Conservation (phyloP, 768 basidiomycete genomes). For the Mycena vulgaris region DNA sequence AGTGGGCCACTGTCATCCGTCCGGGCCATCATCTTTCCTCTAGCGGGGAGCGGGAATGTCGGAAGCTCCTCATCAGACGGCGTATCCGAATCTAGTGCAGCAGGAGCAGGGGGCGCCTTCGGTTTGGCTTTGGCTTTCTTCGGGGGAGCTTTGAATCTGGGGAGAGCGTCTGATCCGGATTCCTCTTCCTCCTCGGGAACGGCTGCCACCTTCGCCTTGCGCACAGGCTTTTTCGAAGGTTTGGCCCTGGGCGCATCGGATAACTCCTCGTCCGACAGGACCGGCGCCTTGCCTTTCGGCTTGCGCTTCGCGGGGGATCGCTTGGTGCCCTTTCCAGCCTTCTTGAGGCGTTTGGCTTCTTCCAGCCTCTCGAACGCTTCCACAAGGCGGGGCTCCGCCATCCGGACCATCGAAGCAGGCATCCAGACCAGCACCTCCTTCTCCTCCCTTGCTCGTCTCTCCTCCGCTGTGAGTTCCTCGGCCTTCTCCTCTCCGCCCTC, state of each 20-base stretch:
- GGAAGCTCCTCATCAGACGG: slow-evolving; percentile 32
- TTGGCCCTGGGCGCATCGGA: slow-evolving; percentile 14
- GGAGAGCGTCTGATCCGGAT: slow-evolving; percentile 10
- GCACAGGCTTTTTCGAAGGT: slow-evolving; percentile 11
- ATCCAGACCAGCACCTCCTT: slow-evolving; percentile 71
- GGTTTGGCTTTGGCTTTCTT: not conserved
- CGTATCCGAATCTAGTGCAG: slow-evolving; percentile 6
- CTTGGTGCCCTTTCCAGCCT: slow-evolving; percentile 58
- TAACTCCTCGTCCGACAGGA: not conserved
- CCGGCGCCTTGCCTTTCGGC: slow-evolving; percentile 26
- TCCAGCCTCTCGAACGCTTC: slow-evolving; percentile 69
- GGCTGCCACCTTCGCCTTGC: slow-evolving; percentile 3
- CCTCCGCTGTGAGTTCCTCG: slow-evolving; percentile 63
- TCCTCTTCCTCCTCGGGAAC: slow-evolving; percentile 12
- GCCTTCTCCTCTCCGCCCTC: slow-evolving; percentile 52
- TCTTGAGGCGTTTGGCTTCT: slow-evolving; percentile 66
- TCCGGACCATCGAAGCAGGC: slow-evolving; percentile 82
- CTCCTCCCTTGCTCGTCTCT: slow-evolving; percentile 23
- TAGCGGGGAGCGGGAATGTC: not conserved
- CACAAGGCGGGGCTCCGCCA: slow-evolving; percentile 78
- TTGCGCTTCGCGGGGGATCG: slow-evolving; percentile 30
- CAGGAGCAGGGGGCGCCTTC: not conserved
- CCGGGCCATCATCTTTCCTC: not conserved
- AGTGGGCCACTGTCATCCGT: not conserved
- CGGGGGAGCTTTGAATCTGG: not conserved